Evolutionary conservation across 257 asterid species (phyloP).

Genomic region (Solanum appendiculatum): DNA sequence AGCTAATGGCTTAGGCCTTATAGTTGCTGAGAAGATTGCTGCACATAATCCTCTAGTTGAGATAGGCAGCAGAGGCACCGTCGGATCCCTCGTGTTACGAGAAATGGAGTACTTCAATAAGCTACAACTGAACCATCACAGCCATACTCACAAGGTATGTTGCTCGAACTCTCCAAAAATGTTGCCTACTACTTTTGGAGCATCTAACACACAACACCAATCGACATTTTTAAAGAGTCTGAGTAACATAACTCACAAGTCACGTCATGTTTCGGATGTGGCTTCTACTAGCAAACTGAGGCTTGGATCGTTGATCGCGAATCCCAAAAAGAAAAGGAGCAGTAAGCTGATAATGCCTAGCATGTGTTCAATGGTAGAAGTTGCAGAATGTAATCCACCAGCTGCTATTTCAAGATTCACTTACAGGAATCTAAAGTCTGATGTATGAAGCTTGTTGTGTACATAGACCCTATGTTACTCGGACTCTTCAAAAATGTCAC

Average conservation of each 20-base stretch:
- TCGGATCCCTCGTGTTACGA: slow-evolving; percentile 30
- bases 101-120: slow-evolving; percentile 28
- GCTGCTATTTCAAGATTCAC: slow-evolving; percentile 9
- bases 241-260: not conserved
- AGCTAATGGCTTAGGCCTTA: not conserved
- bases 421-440: slow-evolving; percentile 38
- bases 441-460: not conserved
- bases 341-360: slow-evolving; percentile 38
- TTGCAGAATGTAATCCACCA: slow-evolving; percentile 26
- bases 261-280: not conserved
- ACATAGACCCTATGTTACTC: not conserved
- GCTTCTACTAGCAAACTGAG: slow-evolving; percentile 11
- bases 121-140: slow-evolving; percentile 13
- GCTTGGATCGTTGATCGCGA: slow-evolving; percentile 10
- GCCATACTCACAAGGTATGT: not conserved
- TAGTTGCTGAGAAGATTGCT: slow-evolving; percentile 11
- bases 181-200: not conserved
- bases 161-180: not conserved
- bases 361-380: slow-evolving; percentile 47
- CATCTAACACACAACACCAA: not conserved
- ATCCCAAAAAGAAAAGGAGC: slow-evolving; percentile 29
- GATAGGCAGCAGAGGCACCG: slow-evolving; percentile 34
- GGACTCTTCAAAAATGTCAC: not conserved
- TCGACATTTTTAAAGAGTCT: not conserved
- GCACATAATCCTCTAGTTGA: slow-evolving; percentile 28